Percentiles rank a stretch among this genome's conserved stretches.
phyloP scores from a whole-genome alignment of 352 stramenopile genomes.

The Pythium biforme region DNA sequence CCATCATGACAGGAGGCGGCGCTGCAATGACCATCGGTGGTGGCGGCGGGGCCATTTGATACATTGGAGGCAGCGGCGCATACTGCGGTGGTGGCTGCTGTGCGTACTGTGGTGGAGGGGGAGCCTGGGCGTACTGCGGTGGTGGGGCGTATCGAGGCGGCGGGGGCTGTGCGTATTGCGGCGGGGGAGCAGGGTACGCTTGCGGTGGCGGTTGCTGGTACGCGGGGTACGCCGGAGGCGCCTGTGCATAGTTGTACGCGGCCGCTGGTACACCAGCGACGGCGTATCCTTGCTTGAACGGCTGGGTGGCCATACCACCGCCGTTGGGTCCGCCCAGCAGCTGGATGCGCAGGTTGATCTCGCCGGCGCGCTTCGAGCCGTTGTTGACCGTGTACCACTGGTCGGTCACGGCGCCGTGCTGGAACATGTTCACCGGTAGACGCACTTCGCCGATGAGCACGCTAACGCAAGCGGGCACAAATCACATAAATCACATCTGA shows the following conservation, averaged over 20 bases:
- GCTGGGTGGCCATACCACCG: slow-evolving; percentile 7
- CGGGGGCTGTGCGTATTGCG: slow-evolving; percentile 12
- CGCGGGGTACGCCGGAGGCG: neutral
- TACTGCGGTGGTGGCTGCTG: slow-evolving; percentile 18
- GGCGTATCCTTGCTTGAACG: neutral
- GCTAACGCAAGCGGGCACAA: slow-evolving; percentile 22
- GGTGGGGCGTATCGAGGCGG: slow-evolving; percentile 17
- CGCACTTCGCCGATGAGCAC: slow-evolving; percentile 71
- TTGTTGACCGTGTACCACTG: slow-evolving; percentile 85
- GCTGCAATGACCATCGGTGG: slow-evolving; percentile 10
- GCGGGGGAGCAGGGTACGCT: slow-evolving; percentile 8
- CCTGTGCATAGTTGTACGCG: neutral
- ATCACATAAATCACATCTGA: neutral
- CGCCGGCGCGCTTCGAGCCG: slow-evolving; percentile 47
- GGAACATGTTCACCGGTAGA: slow-evolving; percentile 75
- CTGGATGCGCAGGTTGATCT: slow-evolving; percentile 84
- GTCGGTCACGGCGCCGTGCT: slow-evolving; percentile 61
- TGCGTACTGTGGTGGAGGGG: slow-evolving; percentile 14
- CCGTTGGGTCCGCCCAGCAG: slow-evolving; percentile 32
- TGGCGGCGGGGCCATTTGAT: slow-evolving; percentile 7
- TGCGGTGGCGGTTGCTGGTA: neutral
- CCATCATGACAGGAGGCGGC: slow-evolving; percentile 24
- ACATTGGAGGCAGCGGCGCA: slow-evolving; percentile 3
- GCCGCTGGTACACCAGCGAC: neutral
- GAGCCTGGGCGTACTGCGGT: slow-evolving; percentile 15